Evolutionary conservation across 306 rosid genomes (phyloP), one percentile per base, ranked within the genome.

Genomic region (Notholithocarpus densiflorus): DNA sequence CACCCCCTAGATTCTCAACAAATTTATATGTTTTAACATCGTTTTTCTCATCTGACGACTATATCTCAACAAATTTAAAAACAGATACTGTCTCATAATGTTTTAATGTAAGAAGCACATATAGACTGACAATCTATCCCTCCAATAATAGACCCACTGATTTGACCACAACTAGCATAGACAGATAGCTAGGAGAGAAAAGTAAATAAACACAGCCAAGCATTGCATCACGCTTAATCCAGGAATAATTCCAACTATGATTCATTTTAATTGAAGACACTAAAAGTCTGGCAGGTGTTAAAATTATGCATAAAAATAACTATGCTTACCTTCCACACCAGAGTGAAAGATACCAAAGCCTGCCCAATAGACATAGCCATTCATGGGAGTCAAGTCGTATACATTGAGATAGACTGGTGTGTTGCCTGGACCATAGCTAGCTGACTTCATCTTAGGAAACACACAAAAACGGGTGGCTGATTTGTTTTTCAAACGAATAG

Each of bases 271-370:
- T 5, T 27, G n/a, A 54, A 70, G 20, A 23, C 52, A 54, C 17
- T 2, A 52, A 17, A 60, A n/a, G 12, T 37, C 27, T 12, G 23
- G 71, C 24, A 75, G 17, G 70, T 23, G 3, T 32, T 18, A 71
- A 56, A 19, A 53, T 60, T 59, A 56, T 74, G 81, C 65, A 71
- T 37, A 57, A 80, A 68, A 80, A 56, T 20, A 31, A 71, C 62
- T 26, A 52, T 66, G 13, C 60, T 40, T 85, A 93, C 99, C 99
- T 93, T 96, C 97, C 43, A 96, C 96, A 73, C 99, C 98, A 73
- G 99, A 96, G 86, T 96, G 98, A 81, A 89, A 96, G 83, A 96
- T 91, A 57, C 99, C 99, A 59, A 96, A 80, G 82, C 99, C 99
- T 37, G 94, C 97, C 99, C 99, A 96, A 76, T 93, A 86, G 73